Percentiles rank a stretch among this genome's conserved stretches.
These are phyloP conservation scores for Arctostaphylos glauca DNA, from an alignment of 148 eudicot species.

Conservation along the genomic window DNA sequence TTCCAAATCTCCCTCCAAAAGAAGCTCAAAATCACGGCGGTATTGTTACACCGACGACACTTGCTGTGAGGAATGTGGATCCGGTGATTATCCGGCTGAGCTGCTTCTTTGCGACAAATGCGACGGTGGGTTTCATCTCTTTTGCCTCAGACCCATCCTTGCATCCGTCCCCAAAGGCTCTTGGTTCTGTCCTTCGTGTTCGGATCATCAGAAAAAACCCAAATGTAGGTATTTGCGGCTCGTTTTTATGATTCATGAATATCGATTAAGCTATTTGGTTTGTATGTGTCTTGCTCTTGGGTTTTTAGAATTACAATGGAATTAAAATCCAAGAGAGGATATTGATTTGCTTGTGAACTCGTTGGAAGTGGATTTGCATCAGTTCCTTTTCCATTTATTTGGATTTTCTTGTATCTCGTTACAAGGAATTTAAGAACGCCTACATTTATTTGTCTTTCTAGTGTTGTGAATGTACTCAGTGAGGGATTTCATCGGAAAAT, in stretches of 20 bases:
- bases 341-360: background rate
- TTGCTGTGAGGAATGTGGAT: slow-evolving; percentile 66
- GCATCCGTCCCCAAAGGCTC: slow-evolving; percentile 60
- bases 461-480: background rate
- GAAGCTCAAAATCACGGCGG: background rate
- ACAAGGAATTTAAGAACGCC: background rate
- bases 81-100: slow-evolving; percentile 47
- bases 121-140: slow-evolving; percentile 75
- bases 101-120: slow-evolving; percentile 73
- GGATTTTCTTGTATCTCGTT: background rate
- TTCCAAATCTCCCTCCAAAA: background rate
- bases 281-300: background rate
- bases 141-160: slow-evolving; percentile 77
- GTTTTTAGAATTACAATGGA: background rate
- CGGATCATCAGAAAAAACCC: slow-evolving; percentile 29
- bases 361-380: background rate
- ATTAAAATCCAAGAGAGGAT: too few relatives aligned
- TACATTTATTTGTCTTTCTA: background rate
- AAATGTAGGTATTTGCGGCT: slow-evolving; percentile 32
- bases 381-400: background rate
- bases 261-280: background rate
- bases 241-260: background rate
- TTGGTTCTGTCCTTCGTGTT: slow-evolving; percentile 80
- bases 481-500: background rate
- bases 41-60: slow-evolving; percentile 42